Evolutionary conservation across 2,329 filamentous ascomycete species (phyloP).

Genomic region (Talaromyces sp.): DNA sequence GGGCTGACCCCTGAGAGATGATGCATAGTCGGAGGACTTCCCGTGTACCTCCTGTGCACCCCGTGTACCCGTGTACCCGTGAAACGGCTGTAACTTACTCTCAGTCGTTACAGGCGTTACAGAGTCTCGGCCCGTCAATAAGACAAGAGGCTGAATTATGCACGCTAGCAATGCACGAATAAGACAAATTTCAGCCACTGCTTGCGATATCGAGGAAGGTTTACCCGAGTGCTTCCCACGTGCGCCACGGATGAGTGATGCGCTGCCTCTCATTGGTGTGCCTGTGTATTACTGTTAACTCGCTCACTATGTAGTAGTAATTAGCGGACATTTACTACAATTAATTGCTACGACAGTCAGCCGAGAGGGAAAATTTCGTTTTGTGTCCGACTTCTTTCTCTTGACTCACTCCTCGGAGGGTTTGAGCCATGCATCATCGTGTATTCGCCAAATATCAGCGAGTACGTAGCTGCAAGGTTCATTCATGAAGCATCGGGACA

Average conservation of each 20-base stretch:
- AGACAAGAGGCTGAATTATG: background rate
- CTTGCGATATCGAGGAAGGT: background rate
- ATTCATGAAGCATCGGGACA: too few species aligned
- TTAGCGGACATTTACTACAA: background rate
- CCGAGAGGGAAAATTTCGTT: background rate
- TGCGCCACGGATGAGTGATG: background rate
- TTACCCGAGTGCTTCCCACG: background rate
- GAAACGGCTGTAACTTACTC: background rate
- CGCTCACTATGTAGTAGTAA: background rate
- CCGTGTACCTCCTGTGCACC: background rate
- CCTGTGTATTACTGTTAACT: too few species aligned
- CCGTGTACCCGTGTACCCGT: background rate
- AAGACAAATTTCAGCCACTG: background rate
- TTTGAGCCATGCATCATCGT: background rate
- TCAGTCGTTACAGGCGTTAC: background rate
- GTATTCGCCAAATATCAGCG: background rate
- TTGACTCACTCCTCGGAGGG: background rate
- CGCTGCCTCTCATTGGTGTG: background rate
- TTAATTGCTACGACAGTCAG: background rate
- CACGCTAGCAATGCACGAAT: background rate
- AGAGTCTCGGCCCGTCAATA: background rate
- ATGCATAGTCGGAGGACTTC: background rate
- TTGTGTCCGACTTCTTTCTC: background rate
- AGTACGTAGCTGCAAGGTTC: too few species aligned
- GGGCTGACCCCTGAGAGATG: background rate